Percentiles rank a stretch among this genome's conserved stretches.
Conservation (phyloP, 2,329 filamentous ascomycete genomes). For the Emericellopsis atlantica region DNA sequence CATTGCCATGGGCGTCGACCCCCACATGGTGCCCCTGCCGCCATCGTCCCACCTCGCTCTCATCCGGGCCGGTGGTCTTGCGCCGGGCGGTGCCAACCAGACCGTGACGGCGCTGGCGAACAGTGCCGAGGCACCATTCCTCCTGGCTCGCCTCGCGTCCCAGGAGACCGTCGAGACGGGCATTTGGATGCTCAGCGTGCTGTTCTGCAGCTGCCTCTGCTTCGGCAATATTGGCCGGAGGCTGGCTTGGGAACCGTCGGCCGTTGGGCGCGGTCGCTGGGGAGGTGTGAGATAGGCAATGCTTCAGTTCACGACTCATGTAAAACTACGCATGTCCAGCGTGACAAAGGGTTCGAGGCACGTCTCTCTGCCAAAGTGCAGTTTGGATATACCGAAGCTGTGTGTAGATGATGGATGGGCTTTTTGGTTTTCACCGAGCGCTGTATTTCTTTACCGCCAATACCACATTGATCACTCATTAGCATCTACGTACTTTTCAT, state of each 20-base stretch:
- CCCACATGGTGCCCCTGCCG: conserved; percentile 64
- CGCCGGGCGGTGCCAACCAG: neutral
- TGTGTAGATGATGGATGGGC: too few species aligned
- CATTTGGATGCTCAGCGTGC: conserved; percentile 83
- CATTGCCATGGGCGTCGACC: conserved; percentile 61
- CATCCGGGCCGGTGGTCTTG: conserved; percentile 4
- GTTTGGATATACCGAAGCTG: too few species aligned
- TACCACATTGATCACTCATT: too few species aligned
- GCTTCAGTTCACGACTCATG: neutral
- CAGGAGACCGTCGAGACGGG: conserved; percentile 57
- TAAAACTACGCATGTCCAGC: too few species aligned
- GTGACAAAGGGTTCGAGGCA: too few species aligned
- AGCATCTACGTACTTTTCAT: too few species aligned
- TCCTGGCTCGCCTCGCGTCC: conserved; percentile 26
- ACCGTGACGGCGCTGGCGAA: neutral
- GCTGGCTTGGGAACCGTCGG: conserved; percentile 44
- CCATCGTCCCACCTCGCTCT: conserved; percentile 11
- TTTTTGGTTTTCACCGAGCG: too few species aligned
- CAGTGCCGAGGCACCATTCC: neutral
- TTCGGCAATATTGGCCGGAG: conserved; percentile 91
- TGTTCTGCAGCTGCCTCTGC: conserved; percentile 91
- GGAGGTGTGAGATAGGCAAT: conserved; percentile 23
- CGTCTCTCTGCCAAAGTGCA: too few species aligned
- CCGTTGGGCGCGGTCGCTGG: conserved; percentile 30
- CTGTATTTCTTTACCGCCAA: too few species aligned